Evolutionary conservation across 805 yeast genomes (phyloP), one percentile per base, ranked within the genome.

Genomic region (Komagataella ulmi): DNA sequence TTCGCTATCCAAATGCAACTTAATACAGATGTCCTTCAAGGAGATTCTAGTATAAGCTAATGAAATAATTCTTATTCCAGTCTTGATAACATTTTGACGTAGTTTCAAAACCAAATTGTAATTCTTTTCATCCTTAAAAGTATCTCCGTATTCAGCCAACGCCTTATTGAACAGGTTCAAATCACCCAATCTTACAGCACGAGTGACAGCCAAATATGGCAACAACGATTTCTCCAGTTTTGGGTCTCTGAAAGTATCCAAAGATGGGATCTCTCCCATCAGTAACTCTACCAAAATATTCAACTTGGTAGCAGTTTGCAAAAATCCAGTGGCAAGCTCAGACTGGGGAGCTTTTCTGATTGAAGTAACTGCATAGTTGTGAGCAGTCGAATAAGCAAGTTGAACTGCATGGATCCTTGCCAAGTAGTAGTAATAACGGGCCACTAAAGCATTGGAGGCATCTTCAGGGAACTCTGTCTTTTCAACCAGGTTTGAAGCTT

Each of bases 301-400:
- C 58, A 93, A 77, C 70, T 93, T 93, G 57, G 90, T 81, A 3
- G 97, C 93, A 50, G 86, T 80, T 68, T 90, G 96, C 56, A 89
- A 66, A 65, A 93, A 93, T 1, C 99, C 99, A 47, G 76, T 67
- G 7, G 97, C 88, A 54, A 82, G 79, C 47, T 78, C 75, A 1
- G 95, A 87, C 66, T 88, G 97, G 24, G 99, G 98, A 7, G 95
- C 90, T 66, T 93, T 93, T 71, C 99, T 83, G 51, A 90, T 85
- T 2, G 99, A 97, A n/a, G 93, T 88, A 52, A 88, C 85, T 52
- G 87, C 86, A 63, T 81, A 88, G 61, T 90, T 96, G 61, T 85
- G 83, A 1, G 98, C 97, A 17, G 86, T 73, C 1, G 96, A 81
- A 67, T 93, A 93, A 68, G 93, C 90, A 59, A 93, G 79, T 71